Conservation (phyloP, 83 land plant species). For the Thuja plicata region DNA sequence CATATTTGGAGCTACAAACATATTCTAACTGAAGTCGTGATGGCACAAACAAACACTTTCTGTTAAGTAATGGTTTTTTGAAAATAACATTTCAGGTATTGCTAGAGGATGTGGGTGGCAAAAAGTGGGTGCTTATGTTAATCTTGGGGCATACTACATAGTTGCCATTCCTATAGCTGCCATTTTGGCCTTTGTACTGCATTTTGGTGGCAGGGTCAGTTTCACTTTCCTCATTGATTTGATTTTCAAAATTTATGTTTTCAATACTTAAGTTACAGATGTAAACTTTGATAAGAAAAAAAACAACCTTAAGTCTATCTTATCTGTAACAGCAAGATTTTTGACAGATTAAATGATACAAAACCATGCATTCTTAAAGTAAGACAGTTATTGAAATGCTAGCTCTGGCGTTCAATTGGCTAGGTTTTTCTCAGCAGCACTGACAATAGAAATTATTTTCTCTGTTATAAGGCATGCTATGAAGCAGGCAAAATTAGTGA, state of each 20-base stretch:
- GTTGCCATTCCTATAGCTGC: slow-evolving; percentile 46
- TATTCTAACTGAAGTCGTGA: not conserved
- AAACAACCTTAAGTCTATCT: not conserved
- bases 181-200: slow-evolving; percentile 32
- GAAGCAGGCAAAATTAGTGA: not conserved
- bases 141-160: slow-evolving; percentile 45
- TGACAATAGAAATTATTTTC: not conserved
- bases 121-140: slow-evolving; percentile 29
- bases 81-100: slow-evolving; percentile 22
- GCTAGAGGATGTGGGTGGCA: slow-evolving; percentile 65
- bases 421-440: not conserved
- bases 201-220: slow-evolving; percentile 35
- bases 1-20: not conserved
- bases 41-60: too few relatives aligned
- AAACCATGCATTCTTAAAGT: too few relatives aligned
- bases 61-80: not conserved
- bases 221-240: not conserved
- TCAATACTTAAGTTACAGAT: not conserved
- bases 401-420: not conserved
- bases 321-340: not conserved
- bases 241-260: not conserved
- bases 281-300: not conserved
- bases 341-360: not conserved
- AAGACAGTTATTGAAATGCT: not conserved
- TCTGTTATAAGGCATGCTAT: not conserved